Base-by-base conservation (phyloP, 495 filamentous ascomycete species). In the Aspergillus steynii region DNA sequence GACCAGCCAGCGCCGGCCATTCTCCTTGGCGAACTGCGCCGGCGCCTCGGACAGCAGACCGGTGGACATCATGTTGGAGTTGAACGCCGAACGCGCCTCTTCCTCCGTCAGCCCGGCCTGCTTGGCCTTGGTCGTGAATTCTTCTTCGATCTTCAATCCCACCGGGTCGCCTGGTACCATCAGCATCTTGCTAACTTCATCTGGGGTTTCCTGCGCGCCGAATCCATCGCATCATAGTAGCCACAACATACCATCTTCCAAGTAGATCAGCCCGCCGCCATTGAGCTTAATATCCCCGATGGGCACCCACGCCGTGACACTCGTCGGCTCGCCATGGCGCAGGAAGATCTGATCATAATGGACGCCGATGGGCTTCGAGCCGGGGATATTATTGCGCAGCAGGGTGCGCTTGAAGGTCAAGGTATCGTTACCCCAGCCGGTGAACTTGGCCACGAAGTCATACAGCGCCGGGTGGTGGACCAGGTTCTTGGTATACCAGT, bases 271-370 rank as follows among this genome's bases (percentile, higher is more conserved):
- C 0, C 85, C 86, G 1, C 86, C 85, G 1, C 86, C 86, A 57
- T 77, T 79, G 2, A 84, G 15, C 42, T 75, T 76, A 15, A 86
- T 74, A 65, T 88, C 84, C 0, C 86, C 86, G 37, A 88, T 86
- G 0, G 85, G 86, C 0, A 86, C 83, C 86, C 86, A 89, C 5
- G 84, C 85, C 20, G 85, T 89, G 5, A 88, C 63, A 60, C 76
- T 79, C 1, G 81, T 84, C 6, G 82, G 77, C 31, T 84, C 82
- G 0, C 85, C 86, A 60, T 82, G 66, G 1, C 86, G 68, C n/a
- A 89, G 71, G 69, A 88, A 89, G 29, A 86, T 84, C 68, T 87
- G 85, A 63, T 89, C 86, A 64, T 88, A 88, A 64, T 88, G 86
- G 0, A 88, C 82, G 0, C 83, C 84, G 56, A 85, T 88, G 0